phyloP scores from a whole-genome alignment of 2,329 filamentous ascomycete species.

The Fusarium sp. region DNA sequence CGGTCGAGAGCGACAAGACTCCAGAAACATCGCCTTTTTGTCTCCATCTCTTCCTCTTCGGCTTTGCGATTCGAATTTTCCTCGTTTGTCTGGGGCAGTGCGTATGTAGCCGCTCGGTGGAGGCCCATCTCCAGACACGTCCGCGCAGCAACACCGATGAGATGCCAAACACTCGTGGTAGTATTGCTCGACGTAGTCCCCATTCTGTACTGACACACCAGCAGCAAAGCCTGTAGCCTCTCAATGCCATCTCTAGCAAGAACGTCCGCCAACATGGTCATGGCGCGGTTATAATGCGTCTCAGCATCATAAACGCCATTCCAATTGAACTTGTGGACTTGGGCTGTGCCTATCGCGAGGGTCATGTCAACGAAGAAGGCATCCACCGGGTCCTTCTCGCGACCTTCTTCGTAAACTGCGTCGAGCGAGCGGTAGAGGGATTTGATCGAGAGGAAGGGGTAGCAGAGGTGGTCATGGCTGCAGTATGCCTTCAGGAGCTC shows the following conservation, averaged over 20 bases:
- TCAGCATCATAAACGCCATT: conserved; percentile 58
- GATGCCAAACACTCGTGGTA: conserved; percentile 59
- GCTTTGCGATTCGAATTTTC: neutral
- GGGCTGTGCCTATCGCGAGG: conserved; percentile 58
- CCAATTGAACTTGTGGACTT: conserved; percentile 60
- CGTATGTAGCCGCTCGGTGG: conserved; percentile 55
- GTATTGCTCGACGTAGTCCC: conserved; percentile 55
- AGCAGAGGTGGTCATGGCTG: conserved; percentile 58
- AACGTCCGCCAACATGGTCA: conserved; percentile 54
- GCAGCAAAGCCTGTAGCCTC: conserved; percentile 56
- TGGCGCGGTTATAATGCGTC: conserved; percentile 56
- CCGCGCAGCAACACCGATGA: conserved; percentile 57
- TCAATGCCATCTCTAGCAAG: conserved; percentile 53
- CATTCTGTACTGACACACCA: conserved; percentile 59
- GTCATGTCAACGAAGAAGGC: conserved; percentile 59
- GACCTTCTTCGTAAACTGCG: conserved; percentile 48
- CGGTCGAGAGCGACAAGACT: conserved; percentile 57
- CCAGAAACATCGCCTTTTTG: conserved; percentile 58
- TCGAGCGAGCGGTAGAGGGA: conserved; percentile 48
- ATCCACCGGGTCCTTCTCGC: conserved; percentile 47
- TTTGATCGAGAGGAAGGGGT: conserved; percentile 55
- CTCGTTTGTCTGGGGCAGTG: conserved; percentile 10
- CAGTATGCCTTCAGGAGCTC: conserved; percentile 57
- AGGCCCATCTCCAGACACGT: conserved; percentile 58
- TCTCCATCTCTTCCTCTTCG: conserved; percentile 50